phyloP scores from a whole-genome alignment of 345 rosid species.

The Clarkia xantiana region DNA sequence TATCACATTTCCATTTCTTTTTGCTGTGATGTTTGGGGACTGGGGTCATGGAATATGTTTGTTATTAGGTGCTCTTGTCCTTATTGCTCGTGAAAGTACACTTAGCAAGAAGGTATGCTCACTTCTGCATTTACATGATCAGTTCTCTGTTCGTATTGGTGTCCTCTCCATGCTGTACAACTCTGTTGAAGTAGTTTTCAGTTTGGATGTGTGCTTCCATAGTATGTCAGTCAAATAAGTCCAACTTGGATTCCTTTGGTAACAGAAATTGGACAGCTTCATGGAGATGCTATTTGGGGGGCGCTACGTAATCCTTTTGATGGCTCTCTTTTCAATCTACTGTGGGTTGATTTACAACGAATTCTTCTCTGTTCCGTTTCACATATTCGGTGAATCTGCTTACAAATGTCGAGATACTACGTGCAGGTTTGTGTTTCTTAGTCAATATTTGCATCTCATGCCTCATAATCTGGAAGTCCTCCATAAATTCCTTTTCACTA shows the following conservation, averaged over 20 bases:
- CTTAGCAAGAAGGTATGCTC: slow-evolving; percentile 53
- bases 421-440: slow-evolving; percentile 44
- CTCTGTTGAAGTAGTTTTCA: too few species aligned
- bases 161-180: too few species aligned
- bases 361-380: slow-evolving; percentile 90
- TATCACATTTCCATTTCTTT: slow-evolving; percentile 89
- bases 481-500: not conserved
- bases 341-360: slow-evolving; percentile 98
- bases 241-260: slow-evolving; percentile 7
- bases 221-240: not conserved
- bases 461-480: not conserved
- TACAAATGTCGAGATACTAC: slow-evolving; percentile 72
- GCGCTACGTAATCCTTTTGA: slow-evolving; percentile 75
- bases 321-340: slow-evolving; percentile 88
- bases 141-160: too few species aligned
- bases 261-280: slow-evolving; percentile 96
- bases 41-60: slow-evolving; percentile 99
- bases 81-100: slow-evolving; percentile 73
- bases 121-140: not conserved
- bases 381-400: slow-evolving; percentile 89
- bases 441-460: not conserved
- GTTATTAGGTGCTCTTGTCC: slow-evolving; percentile 79
- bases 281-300: slow-evolving; percentile 99
- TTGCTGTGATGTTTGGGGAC: slow-evolving; percentile 99
- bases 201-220: not conserved